phyloP scores from a whole-genome alignment of 257 asterid genomes.

The Coffea canephora region DNA sequence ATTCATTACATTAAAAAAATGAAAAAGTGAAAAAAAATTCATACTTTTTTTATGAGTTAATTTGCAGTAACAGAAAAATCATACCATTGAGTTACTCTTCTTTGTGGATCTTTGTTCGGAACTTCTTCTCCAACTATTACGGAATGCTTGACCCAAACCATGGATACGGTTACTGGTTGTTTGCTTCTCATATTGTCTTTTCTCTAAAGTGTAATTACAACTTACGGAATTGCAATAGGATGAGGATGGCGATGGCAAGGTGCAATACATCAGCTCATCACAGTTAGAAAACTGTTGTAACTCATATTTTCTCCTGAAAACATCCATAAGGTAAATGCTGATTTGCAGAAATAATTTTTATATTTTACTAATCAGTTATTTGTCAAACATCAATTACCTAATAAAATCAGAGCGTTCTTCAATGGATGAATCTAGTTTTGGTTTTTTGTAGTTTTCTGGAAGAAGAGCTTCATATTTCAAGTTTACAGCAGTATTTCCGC shows the following conservation, averaged over 20 bases:
- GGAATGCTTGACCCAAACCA: constrained; percentile 70
- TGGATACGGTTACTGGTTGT: constrained; percentile 45
- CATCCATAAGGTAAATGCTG: constrained; percentile 8
- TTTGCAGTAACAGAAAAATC: constrained; percentile 12
- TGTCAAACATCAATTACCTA: constrained; percentile 39
- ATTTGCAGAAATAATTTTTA: constrained; percentile 20
- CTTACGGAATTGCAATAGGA: constrained; percentile 37
- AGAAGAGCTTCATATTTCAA: constrained; percentile 68
- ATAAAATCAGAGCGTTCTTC: constrained; percentile 90
- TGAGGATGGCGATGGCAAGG: constrained; percentile 39
- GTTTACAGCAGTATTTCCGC: constrained; percentile 73
- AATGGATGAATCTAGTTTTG: constrained; percentile 59
- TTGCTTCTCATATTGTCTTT: constrained; percentile 54
- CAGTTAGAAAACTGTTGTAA: constrained; percentile 54
- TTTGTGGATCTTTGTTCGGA: constrained; percentile 48
- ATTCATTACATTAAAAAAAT: constrained; percentile 8
- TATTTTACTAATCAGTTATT: background rate
- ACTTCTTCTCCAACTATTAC: constrained; percentile 72
- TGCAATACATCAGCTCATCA: constrained; percentile 38
- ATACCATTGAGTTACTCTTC: constrained; percentile 70
- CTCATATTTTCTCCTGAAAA: constrained; percentile 81
- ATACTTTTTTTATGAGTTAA: background rate
- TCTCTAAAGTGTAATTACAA: constrained; percentile 36
- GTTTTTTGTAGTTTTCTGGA: constrained; percentile 58
- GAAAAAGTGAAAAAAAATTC: background rate